phyloP scores from a whole-genome alignment of 164 flowering plant genomes.

The Umbilicus rupestris region DNA sequence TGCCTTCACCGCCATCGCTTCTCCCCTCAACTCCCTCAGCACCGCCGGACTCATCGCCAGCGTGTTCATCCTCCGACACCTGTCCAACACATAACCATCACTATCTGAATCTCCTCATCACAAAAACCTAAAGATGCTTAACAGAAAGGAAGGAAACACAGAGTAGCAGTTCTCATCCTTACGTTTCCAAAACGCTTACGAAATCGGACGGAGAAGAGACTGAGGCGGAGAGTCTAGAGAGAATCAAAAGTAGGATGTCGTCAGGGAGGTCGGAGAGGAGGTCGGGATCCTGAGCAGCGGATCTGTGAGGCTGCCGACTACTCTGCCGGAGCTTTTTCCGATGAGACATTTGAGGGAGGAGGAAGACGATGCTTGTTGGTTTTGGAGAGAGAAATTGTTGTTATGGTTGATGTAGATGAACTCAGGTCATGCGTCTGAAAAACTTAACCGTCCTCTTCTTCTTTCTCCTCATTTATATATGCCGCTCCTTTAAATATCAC shows the following conservation, averaged over 20 bases:
- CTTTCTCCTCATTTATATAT: no score
- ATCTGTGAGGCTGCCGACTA: not conserved
- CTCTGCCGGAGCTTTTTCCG: no score
- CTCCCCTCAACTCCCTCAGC: conserved; percentile 35
- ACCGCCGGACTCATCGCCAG: conserved; percentile 47
- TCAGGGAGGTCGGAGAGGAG: conserved; percentile 9
- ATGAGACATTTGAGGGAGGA: no score
- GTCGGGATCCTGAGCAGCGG: conserved; percentile 14
- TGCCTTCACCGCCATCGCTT: conserved; percentile 37
- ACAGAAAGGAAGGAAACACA: no score
- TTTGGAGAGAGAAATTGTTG: no score
- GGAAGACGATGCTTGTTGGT: no score
- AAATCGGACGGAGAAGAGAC: conserved; percentile 4
- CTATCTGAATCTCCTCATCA: not conserved
- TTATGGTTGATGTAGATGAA: no score
- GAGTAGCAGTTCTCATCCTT: not conserved
- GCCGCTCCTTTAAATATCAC: no score
- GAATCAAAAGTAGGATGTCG: not conserved
- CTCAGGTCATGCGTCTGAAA: no score
- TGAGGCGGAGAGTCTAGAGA: not conserved
- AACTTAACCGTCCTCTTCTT: no score
- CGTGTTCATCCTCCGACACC: conserved; percentile 61
- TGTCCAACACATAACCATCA: conserved; percentile 14
- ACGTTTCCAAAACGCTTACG: not conserved
- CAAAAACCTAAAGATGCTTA: no score